phyloP scores from a whole-genome alignment of 2,329 filamentous ascomycete genomes.

The Harringtonia aguacate region DNA sequence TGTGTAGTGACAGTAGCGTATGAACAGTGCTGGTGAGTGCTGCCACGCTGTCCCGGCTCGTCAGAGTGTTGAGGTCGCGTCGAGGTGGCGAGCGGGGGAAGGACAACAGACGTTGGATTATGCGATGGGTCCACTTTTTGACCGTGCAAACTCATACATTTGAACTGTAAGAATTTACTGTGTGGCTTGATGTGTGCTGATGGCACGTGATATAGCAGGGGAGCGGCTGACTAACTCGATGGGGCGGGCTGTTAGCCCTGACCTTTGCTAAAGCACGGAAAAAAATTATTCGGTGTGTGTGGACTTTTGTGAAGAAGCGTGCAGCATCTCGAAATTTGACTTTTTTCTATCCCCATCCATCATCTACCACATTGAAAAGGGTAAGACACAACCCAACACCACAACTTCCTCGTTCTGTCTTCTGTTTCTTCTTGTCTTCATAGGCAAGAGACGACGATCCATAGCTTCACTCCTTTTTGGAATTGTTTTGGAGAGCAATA shows the following conservation, averaged over 20 bases:
- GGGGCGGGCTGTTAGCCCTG: constrained; percentile 11
- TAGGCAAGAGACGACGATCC: background rate
- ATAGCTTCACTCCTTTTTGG: too few species aligned
- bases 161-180: too few species aligned
- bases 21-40: too few species aligned
- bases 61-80: too few species aligned
- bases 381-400: constrained; percentile 8
- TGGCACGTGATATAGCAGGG: background rate
- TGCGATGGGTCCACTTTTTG: too few species aligned
- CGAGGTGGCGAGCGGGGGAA: too few species aligned
- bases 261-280: background rate
- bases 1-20: too few species aligned
- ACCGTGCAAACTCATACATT: too few species aligned
- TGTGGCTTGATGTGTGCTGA: too few species aligned
- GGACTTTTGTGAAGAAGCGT: constrained; percentile 1
- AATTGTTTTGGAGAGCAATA: background rate
- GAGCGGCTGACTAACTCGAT: constrained; percentile 2
- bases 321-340: constrained; percentile 10
- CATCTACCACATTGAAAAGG: constrained; percentile 9
- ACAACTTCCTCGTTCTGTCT: background rate
- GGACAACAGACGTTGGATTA: too few species aligned
- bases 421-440: background rate
- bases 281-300: constrained; percentile 13
- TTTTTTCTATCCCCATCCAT: constrained; percentile 7
- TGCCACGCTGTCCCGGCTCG: too few species aligned